Evolutionary conservation across 2,329 filamentous ascomycete species (phyloP).

Genomic region (Chlorencoelia australis): DNA sequence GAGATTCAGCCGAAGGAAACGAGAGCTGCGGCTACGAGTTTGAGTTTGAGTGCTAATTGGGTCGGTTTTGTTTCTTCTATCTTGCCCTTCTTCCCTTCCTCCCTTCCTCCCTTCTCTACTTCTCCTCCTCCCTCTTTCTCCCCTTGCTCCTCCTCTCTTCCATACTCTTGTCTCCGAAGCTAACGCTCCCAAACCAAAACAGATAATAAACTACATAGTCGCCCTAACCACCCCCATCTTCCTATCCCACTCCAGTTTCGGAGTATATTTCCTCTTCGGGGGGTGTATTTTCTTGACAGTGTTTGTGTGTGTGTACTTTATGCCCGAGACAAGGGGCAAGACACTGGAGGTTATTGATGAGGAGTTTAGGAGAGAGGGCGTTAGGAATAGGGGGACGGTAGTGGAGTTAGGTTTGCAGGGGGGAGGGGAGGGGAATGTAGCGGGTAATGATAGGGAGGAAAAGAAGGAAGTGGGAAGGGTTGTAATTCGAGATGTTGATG

Average conservation of each 20-base stretch:
- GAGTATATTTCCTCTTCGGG: constrained; percentile 25
- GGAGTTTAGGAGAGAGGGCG: constrained; percentile 9
- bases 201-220: constrained; percentile 23
- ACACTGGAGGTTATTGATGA: constrained; percentile 19
- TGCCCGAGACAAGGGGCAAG: constrained; percentile 25
- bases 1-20: constrained; percentile 49
- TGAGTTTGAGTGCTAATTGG: constrained; percentile 39
- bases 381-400: neutral
- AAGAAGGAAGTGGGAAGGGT: neutral
- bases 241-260: constrained; percentile 17
- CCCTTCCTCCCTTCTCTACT: too few species aligned
- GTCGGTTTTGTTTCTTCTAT: too few species aligned
- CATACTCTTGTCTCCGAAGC: too few species aligned
- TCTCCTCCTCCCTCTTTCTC: too few species aligned
- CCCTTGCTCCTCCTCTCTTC: too few species aligned
- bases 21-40: constrained; percentile 41
- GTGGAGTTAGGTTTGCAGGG: neutral
- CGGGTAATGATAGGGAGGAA: neutral
- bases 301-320: constrained; percentile 13
- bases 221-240: constrained; percentile 28
- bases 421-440: neutral
- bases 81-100: constrained; percentile 4
- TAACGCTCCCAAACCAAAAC: constrained; percentile 6
- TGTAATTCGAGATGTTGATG: too few species aligned
- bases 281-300: constrained; percentile 30